Base-by-base conservation (phyloP, 208 protist genomes). In the Trypanosoma grayi region DNA sequence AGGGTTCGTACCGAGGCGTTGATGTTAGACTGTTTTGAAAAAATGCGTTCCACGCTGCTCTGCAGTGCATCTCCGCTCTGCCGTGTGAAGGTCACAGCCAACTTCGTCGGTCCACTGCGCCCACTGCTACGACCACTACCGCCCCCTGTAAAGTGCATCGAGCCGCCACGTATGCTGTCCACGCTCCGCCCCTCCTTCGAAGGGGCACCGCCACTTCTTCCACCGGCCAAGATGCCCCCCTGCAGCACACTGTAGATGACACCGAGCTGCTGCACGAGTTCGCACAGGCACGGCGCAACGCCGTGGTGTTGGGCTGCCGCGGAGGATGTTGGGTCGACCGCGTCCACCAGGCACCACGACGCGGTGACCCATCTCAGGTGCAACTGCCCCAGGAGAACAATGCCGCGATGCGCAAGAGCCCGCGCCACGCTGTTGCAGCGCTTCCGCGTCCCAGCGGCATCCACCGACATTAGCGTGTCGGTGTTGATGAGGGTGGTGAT, bases 1-100 rank as follows among this genome's bases (percentile, higher is more conserved):
- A 67, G 47, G 13, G 79, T 87, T 22, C 43, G 71, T 46, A 87
- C 69, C 56, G 54, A 30, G 22, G 69, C 54, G 24, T 61, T 63
- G 14, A 61, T 56, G 58, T 81, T 66, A 9, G 79, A 60, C 14
- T 64, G 48, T 27, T 59, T 64, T 16, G 68, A 68, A 70, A 93
- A 87, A 31, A 93, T 90, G 58, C 69, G 77, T 27, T 85, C 77
- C 18, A 93, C 82, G 59, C 70, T 87, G 43, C 53, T 71, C 65
- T 93, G 86, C 58, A 93, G 60, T 20, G 70, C 46, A 11, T 71
- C 70, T 56, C 73, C 72, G 34, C 79, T 80, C 28, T 81, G 55
- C 28, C 86, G 82, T 16, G 71, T 81, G 65, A 88, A 85, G 30
- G 24, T 63, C 14, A 79, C 71, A 27, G 58, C 28, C 20, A 66